Evolutionary conservation across 2,329 filamentous ascomycete species (phyloP).

Genomic region (Zalaria sp.): DNA sequence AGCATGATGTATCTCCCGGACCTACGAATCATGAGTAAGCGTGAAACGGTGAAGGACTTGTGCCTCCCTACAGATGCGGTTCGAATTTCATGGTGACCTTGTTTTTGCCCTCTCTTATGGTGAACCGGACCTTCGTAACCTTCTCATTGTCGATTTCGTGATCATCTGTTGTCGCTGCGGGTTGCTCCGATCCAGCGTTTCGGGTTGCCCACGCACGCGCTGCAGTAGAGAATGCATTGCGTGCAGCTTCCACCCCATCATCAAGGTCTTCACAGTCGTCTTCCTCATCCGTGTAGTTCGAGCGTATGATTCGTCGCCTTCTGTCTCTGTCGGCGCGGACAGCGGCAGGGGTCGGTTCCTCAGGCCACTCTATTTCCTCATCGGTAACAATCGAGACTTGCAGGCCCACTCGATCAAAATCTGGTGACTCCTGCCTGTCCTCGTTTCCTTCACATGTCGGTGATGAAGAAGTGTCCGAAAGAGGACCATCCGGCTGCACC

Average conservation of each 20-base stretch:
- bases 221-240: no score
- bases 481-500: no score
- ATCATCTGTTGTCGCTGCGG: no score
- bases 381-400: slow-evolving; percentile 1
- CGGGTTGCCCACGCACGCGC: no score
- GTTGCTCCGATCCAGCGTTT: no score
- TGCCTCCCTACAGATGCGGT: slow-evolving; percentile 46
- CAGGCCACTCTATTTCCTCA: slow-evolving; percentile 6
- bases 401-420: not conserved
- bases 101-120: slow-evolving; percentile 67
- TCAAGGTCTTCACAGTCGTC: not conserved
- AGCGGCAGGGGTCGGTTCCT: slow-evolving; percentile 6
- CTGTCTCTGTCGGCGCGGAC: slow-evolving; percentile 6
- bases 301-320: not conserved
- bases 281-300: slow-evolving; percentile 3
- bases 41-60: not conserved
- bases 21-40: slow-evolving; percentile 17
- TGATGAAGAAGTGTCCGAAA: no score
- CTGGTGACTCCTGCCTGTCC: no score
- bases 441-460: no score
- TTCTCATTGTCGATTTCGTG: not conserved
- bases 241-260: no score
- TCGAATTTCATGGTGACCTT: slow-evolving; percentile 80
- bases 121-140: slow-evolving; percentile 57
- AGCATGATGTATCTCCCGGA: slow-evolving; percentile 73